A percentile compares a stretch with the other conserved stretches of the same genome.
Conservation (phyloP, 768 basidiomycete species). For the Termitomyces sp. region DNA sequence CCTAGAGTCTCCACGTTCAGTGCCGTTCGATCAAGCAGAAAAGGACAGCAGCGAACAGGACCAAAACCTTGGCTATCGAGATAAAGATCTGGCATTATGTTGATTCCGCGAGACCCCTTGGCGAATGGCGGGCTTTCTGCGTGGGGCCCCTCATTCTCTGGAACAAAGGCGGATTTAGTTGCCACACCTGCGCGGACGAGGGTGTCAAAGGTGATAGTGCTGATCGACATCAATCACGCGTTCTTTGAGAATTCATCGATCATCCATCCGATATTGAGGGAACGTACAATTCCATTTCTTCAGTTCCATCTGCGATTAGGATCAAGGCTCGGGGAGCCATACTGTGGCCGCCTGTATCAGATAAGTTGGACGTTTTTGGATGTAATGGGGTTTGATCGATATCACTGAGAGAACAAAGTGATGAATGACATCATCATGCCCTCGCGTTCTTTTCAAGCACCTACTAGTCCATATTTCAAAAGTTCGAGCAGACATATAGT, state of each 20-base stretch:
- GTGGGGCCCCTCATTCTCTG: constrained; percentile 24
- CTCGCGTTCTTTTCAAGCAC: not conserved
- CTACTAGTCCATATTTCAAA: no score
- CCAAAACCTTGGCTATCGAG: constrained; percentile 40
- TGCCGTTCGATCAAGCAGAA: not conserved
- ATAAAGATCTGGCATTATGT: constrained; percentile 60
- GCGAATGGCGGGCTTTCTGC: constrained; percentile 39
- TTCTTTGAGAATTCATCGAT: not conserved
- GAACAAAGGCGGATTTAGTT: constrained; percentile 61
- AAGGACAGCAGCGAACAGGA: constrained; percentile 34
- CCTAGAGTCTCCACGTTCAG: constrained; percentile 29
- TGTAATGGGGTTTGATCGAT: not conserved
- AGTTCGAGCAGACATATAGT: not conserved
- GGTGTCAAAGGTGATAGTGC: constrained; percentile 78
- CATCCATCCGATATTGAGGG: no score
- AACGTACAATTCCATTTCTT: constrained; percentile 85
- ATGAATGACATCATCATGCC: not conserved
- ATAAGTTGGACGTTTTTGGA: not conserved
- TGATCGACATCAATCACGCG: not conserved
- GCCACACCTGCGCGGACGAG: constrained; percentile 70
- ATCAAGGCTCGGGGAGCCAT: constrained; percentile 57
- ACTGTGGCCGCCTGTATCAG: not conserved
- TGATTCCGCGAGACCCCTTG: constrained; percentile 68
- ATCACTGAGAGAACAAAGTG: not conserved
- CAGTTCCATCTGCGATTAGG: constrained; percentile 76